Evolutionary conservation across 805 yeast species (phyloP), one percentile per base, ranked within the genome.

Genomic region (Alloascoidea africana): DNA sequence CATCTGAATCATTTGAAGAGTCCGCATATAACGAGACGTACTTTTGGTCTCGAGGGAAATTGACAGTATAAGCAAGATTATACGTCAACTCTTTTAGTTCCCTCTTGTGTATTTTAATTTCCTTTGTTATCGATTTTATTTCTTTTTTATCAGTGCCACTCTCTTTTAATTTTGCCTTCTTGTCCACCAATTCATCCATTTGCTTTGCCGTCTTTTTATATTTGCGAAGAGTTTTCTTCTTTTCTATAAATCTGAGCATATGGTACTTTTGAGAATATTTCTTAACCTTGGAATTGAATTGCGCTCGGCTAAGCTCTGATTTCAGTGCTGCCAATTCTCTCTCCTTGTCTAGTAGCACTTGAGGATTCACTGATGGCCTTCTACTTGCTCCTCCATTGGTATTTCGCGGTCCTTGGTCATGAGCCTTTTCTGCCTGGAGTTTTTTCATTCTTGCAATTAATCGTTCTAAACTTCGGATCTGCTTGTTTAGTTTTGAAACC

Each of bases 161-260:
- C 8, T 15, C 5, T 14, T n/a, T 11, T 27, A 19, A 5, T 33
- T 18, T 8, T 19, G 51, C 48, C 37, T 43, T 47, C 14, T 56
- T 53, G 11, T 51, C 47, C 27, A 44, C 46, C 11, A 41, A 49
- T 14, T 50, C 48, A 15, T 47, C 53, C 11, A 53, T 39, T 34
- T 50, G 45, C 41, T 63, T 65, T 36, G 55, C 51, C 4, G 58
- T 52, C 40, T 63, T 60, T 44, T 77, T 80, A 50, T 82, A 72
- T 41, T 63, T 70, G 51, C 94, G 69, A 17, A 72, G 46, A 0
- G 95, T 91, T 65, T 86, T 87, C 60, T 85, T 84, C 51, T 69
- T 73, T 56, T 87, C 97, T 44, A 91, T 84, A 53, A 91, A 91
- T 46, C 89, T 70, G 36, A 91, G 85, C 87, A 85, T 86, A 53